phyloP scores from a whole-genome alignment of 2,329 filamentous ascomycete genomes.

The Colletotrichum spaethianum region DNA sequence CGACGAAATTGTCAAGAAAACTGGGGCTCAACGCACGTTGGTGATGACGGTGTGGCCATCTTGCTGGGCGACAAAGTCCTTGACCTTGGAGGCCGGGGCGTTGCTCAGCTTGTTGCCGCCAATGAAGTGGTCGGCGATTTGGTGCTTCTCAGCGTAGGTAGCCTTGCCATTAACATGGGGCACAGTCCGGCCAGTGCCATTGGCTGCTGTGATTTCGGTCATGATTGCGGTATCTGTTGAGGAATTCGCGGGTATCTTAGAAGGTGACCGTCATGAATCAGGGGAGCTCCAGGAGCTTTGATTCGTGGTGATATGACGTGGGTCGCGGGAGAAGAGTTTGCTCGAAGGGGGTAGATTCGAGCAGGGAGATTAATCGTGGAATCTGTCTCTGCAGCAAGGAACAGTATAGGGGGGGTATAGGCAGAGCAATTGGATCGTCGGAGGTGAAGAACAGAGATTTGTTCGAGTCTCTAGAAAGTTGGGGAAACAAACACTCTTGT shows the following conservation, averaged over 20 bases:
- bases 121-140: slow-evolving; percentile 93
- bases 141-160: slow-evolving; percentile 85
- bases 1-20: background rate
- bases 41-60: slow-evolving; percentile 98
- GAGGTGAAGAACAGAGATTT: slow-evolving; percentile 37
- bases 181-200: slow-evolving; percentile 63
- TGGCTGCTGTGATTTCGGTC: slow-evolving; percentile 62
- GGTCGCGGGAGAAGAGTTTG: slow-evolving; percentile 6
- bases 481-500: slow-evolving; percentile 14
- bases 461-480: slow-evolving; percentile 36
- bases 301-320: slow-evolving; percentile 15
- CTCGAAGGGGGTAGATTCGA: slow-evolving; percentile 39
- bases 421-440: slow-evolving; percentile 33
- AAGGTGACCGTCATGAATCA: slow-evolving; percentile 41
- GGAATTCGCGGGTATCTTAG: slow-evolving; percentile 40
- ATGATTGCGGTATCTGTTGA: slow-evolving; percentile 54
- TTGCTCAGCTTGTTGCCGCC: slow-evolving; percentile 90
- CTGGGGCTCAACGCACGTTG: slow-evolving; percentile 75
- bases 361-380: slow-evolving; percentile 36
- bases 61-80: slow-evolving; percentile 92
- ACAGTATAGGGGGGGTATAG: slow-evolving; percentile 36
- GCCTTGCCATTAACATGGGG: slow-evolving; percentile 70
- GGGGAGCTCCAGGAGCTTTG: slow-evolving; percentile 37
- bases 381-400: slow-evolving; percentile 31
- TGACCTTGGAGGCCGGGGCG: slow-evolving; percentile 87